A percentile compares a stretch with the other conserved stretches of the same genome.
phyloP scores from a whole-genome alignment of 129 eudicot genomes.

The carrot (Daucus carota) region DH1_v3.0 NC_030387.2:41537501-41538000 shows the following conservation, averaged over 20 bases:
- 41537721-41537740: slow-evolving; percentile 51
- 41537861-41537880: slow-evolving; percentile 77
- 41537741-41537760: slow-evolving; percentile 60
- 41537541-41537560: slow-evolving; percentile 66
- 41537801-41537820: slow-evolving; percentile 47
- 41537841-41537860: slow-evolving; percentile 40
- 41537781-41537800: slow-evolving; percentile 41
- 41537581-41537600: slow-evolving; percentile 77
- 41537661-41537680: slow-evolving; percentile 51
- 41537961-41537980: slow-evolving; percentile 68
- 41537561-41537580: slow-evolving; percentile 57
- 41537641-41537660: slow-evolving; percentile 56
- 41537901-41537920: slow-evolving; percentile 65
- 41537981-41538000: slow-evolving; percentile 60
- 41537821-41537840: slow-evolving; percentile 42
- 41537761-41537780: slow-evolving; percentile 37
- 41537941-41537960: slow-evolving; percentile 68
- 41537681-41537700: slow-evolving; percentile 56
- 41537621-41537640: slow-evolving; percentile 56
- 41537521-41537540: slow-evolving; percentile 83
- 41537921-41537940: slow-evolving; percentile 46
- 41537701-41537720: slow-evolving; percentile 48
- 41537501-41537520: slow-evolving; percentile 45
- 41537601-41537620: slow-evolving; percentile 62
- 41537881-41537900: slow-evolving; percentile 55